Conservation (phyloP, 441 rosid species). For the Dalechampia spathulata region DNA sequence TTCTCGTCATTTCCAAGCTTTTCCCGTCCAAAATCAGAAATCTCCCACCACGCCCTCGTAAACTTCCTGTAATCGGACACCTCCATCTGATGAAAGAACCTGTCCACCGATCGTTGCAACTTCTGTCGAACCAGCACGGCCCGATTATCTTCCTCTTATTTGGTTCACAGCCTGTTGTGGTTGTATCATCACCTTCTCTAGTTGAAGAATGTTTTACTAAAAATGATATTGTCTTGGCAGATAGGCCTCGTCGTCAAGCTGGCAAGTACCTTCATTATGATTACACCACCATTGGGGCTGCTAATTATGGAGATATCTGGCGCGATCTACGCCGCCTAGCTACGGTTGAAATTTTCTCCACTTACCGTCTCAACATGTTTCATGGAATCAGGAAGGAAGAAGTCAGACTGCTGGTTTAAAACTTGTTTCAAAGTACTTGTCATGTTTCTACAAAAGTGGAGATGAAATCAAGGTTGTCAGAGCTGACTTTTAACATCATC, state of each 20-base stretch:
- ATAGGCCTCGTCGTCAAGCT: conserved; percentile 12
- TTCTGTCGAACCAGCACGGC: conserved; percentile 10
- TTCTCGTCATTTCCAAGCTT: no score
- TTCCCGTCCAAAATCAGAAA: conserved; percentile 1
- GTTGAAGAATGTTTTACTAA: conserved; percentile 23
- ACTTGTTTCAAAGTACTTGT: not conserved
- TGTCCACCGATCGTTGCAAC: conserved; percentile 3
- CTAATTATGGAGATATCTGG: not conserved
- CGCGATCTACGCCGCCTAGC: not conserved
- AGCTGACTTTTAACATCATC: not conserved
- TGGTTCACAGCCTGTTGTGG: conserved; percentile 10
- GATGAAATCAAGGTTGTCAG: not conserved
- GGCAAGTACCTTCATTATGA: conserved; percentile 3
- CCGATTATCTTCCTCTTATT: conserved; percentile 11
- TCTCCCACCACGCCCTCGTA: conserved; percentile 26
- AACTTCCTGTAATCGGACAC: conserved; percentile 28
- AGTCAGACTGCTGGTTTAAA: not conserved
- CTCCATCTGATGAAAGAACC: conserved; percentile 24
- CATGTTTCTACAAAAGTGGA: not conserved
- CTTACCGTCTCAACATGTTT: not conserved
- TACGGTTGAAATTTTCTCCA: not conserved
- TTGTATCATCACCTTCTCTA: conserved; percentile 10
- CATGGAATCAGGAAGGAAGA: not conserved
- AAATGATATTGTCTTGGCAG: conserved; percentile 19
- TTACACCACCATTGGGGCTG: not conserved